Conservation (phyloP, 83 land plant species). For the Picea mariana region DNA sequence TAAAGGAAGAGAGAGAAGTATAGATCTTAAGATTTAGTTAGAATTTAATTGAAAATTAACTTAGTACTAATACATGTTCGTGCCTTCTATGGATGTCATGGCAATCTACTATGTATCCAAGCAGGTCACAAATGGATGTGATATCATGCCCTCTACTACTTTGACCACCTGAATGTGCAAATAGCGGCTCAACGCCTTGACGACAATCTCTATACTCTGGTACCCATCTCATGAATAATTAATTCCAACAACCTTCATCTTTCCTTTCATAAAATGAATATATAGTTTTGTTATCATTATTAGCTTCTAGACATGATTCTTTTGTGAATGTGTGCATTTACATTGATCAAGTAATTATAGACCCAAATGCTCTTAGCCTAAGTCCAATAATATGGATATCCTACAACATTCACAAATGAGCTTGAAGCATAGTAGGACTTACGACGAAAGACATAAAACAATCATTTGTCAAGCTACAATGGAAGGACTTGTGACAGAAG, state of each 20-base stretch:
- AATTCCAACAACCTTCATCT: too few species aligned
- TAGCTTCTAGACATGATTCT: not conserved
- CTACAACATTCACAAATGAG: too few species aligned
- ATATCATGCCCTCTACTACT: constrained; percentile 49
- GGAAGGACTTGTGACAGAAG: too few species aligned
- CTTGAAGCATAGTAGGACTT: too few species aligned
- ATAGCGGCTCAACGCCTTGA: constrained; percentile 23
- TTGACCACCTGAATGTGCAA: constrained; percentile 35
- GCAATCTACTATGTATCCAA: constrained; percentile 32
- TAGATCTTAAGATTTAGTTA: too few species aligned
- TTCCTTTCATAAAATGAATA: not conserved
- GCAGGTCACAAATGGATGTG: constrained; percentile 60
- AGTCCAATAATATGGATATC: constrained; percentile 8
- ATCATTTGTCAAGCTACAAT: too few species aligned
- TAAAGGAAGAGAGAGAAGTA: too few species aligned
- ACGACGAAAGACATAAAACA: too few species aligned
- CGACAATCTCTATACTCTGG: constrained; percentile 41
- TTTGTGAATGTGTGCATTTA: not conserved
- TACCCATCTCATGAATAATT: not conserved
- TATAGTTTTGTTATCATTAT: not conserved
- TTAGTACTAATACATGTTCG: constrained; percentile 22
- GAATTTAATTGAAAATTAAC: too few species aligned
- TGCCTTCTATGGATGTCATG: constrained; percentile 42
- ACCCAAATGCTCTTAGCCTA: constrained; percentile 61
- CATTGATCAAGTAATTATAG: constrained; percentile 40